A percentile compares a stretch with the other conserved stretches of the same genome.
These are phyloP conservation scores for Hordeum marinum DNA, from an alignment of 176 grass and related monocot species.

Conservation along the genomic window DNA sequence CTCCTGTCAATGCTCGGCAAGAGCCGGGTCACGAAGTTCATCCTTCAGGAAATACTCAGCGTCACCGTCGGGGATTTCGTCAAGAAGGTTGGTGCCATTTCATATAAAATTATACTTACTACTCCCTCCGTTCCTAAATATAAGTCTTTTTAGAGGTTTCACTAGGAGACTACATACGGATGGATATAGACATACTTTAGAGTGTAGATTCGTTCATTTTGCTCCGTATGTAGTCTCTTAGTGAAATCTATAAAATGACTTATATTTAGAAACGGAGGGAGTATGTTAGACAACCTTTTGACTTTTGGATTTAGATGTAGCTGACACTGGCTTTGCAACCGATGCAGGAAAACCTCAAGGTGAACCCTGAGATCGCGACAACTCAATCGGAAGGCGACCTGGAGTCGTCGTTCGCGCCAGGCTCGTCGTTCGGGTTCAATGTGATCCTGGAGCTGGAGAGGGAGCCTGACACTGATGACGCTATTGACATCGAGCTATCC, in stretches of 20 bases:
- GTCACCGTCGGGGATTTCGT: slow-evolving; percentile 57
- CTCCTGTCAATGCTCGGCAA: slow-evolving; percentile 66
- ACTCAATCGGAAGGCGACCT: slow-evolving; percentile 50
- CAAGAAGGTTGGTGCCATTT: slow-evolving; percentile 48
- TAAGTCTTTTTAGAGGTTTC: too few species aligned
- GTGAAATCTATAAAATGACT: too few species aligned
- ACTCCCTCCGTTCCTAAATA: too few species aligned
- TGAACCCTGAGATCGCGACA: slow-evolving; percentile 57
- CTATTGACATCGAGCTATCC: neutral
- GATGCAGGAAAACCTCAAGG: slow-evolving; percentile 52
- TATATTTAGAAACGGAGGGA: too few species aligned
- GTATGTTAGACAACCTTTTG: neutral
- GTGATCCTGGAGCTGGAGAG: slow-evolving; percentile 47
- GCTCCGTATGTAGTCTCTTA: too few species aligned
- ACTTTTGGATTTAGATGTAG: neutral
- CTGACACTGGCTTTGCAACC: neutral
- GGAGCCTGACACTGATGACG: slow-evolving; percentile 27
- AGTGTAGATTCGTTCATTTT: too few species aligned
- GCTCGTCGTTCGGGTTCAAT: slow-evolving; percentile 51
- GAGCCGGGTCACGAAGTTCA: slow-evolving; percentile 70
- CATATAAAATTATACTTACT: neutral
- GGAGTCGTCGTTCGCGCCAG: slow-evolving; percentile 49
- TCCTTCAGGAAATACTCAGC: slow-evolving; percentile 66
- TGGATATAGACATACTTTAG: too few species aligned
- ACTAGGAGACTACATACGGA: too few species aligned